Conservation (phyloP, 2,329 filamentous ascomycete species). For the Botrytis medusae region DNA sequence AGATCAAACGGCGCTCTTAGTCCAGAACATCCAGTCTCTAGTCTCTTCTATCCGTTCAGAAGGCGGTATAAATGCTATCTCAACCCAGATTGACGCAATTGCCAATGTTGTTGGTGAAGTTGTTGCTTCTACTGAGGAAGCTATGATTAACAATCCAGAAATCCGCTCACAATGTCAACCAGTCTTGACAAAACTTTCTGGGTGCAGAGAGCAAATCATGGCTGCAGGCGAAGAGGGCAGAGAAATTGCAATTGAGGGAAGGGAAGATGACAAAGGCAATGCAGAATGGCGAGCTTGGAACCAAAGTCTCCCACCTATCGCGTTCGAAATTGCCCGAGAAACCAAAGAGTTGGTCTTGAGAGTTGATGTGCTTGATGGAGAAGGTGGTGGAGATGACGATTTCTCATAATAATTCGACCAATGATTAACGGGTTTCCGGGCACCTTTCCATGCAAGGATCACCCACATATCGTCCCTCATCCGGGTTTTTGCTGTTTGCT, state of each 20-base stretch:
- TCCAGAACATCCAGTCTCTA: constrained; percentile 79
- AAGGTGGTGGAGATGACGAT: constrained; percentile 34
- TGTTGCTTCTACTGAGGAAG: constrained; percentile 61
- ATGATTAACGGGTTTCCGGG: neutral
- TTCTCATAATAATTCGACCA: constrained; percentile 25
- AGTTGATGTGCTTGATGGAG: constrained; percentile 43
- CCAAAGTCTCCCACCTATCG: constrained; percentile 74
- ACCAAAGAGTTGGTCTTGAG: constrained; percentile 69
- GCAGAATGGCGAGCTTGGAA: constrained; percentile 62
- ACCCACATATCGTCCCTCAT: neutral
- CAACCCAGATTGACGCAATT: constrained; percentile 69
- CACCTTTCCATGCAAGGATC: neutral
- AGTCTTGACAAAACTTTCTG: constrained; percentile 57
- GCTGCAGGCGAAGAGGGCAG: constrained; percentile 62
- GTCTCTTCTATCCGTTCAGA: constrained; percentile 70
- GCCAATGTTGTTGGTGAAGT: constrained; percentile 69
- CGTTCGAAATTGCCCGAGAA: constrained; percentile 82
- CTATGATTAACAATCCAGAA: constrained; percentile 53
- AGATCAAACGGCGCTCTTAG: constrained; percentile 75
- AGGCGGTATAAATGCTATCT: constrained; percentile 62
- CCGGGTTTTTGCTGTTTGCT: constrained; percentile 2
- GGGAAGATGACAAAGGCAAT: constrained; percentile 53
- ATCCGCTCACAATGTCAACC: constrained; percentile 51
- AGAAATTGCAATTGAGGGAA: constrained; percentile 55
- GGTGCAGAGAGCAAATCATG: constrained; percentile 64